Conservation (phyloP, 2,329 filamentous ascomycete genomes). For the Proliferodiscus dingleyae region DNA sequence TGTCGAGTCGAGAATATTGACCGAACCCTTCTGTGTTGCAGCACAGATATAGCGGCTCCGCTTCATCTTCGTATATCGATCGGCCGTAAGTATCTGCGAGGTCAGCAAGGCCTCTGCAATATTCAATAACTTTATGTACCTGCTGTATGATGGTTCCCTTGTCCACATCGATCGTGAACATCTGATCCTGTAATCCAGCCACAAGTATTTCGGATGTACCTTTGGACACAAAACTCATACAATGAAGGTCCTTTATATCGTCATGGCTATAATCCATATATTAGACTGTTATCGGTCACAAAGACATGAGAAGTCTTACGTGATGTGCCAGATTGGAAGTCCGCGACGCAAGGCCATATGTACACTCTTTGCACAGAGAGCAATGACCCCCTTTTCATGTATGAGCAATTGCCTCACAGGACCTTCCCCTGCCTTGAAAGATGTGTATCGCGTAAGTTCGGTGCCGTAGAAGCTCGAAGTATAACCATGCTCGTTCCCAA, state of each 20-base stretch:
- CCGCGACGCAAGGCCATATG: conserved; percentile 86
- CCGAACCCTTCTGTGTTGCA: conserved; percentile 73
- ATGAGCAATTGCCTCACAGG: conserved; percentile 83
- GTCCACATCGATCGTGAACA: conserved; percentile 70
- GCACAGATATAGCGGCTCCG: conserved; percentile 87
- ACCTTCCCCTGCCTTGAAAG: conserved; percentile 75
- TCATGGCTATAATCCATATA: conserved; percentile 46
- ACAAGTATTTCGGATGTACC: conserved; percentile 79
- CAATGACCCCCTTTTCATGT: conserved; percentile 84
- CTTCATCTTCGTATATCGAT: conserved; percentile 89
- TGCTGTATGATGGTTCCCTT: conserved; percentile 70
- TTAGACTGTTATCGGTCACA: conserved; percentile 16
- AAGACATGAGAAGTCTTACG: conserved; percentile 39
- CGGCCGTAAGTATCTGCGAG: conserved; percentile 59
- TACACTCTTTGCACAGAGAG: conserved; percentile 75
- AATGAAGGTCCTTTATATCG: conserved; percentile 81
- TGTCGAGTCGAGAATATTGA: conserved; percentile 80
- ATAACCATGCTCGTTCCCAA: conserved; percentile 80
- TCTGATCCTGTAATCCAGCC: conserved; percentile 77
- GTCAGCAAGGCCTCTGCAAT: conserved; percentile 28
- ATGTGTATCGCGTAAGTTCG: conserved; percentile 84
- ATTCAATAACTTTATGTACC: conserved; percentile 34
- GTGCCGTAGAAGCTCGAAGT: conserved; percentile 83
- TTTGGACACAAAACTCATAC: conserved; percentile 93
- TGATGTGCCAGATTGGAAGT: conserved; percentile 81